Percentiles rank a stretch among this genome's conserved stretches.
Conservation (phyloP, 108 stramenopile genomes). For the Skeletonema tropicum region DNA sequence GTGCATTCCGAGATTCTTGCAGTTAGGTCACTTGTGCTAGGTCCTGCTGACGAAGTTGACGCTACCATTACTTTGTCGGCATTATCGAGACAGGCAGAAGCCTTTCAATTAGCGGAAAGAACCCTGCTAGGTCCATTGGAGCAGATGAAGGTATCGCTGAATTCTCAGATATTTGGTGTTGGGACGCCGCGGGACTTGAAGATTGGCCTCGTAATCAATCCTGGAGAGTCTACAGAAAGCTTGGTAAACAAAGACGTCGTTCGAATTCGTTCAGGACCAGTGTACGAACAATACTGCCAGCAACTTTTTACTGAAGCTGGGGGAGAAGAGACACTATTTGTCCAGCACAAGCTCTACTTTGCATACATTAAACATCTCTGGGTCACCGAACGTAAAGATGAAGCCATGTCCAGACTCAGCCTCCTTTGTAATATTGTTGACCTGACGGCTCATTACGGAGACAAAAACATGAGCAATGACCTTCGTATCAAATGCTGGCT, state of each 20-base stretch:
- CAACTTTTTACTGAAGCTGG: constrained; percentile 69
- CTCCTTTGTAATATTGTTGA: constrained; percentile 70
- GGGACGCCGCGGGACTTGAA: constrained; percentile 51
- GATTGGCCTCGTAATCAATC: constrained; percentile 31
- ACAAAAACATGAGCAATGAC: constrained; percentile 36
- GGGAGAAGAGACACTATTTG: constrained; percentile 61
- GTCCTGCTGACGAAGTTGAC: constrained; percentile 91
- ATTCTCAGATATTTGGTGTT: constrained; percentile 77
- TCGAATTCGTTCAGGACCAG: constrained; percentile 55
- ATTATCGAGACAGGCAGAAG: constrained; percentile 89
- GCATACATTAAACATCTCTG: constrained; percentile 93
- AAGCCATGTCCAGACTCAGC: constrained; percentile 71
- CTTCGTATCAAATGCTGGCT: constrained; percentile 85
- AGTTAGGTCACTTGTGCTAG: constrained; percentile 88
- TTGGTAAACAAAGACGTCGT: constrained; percentile 47
- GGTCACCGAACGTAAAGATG: constrained; percentile 73
- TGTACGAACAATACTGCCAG: constrained; percentile 63
- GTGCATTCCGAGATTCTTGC: constrained; percentile 89
- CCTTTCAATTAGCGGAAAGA: constrained; percentile 80
- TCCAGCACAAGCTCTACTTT: constrained; percentile 89
- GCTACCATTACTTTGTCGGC: constrained; percentile 91
- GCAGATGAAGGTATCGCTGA: constrained; percentile 63
- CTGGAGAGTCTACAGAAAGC: constrained; percentile 43
- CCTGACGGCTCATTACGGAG: constrained; percentile 65
- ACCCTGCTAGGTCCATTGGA: constrained; percentile 82